Evolutionary conservation across 176 grass and related monocot genomes (phyloP).

Genomic region (Luzula sylvatica): DNA sequence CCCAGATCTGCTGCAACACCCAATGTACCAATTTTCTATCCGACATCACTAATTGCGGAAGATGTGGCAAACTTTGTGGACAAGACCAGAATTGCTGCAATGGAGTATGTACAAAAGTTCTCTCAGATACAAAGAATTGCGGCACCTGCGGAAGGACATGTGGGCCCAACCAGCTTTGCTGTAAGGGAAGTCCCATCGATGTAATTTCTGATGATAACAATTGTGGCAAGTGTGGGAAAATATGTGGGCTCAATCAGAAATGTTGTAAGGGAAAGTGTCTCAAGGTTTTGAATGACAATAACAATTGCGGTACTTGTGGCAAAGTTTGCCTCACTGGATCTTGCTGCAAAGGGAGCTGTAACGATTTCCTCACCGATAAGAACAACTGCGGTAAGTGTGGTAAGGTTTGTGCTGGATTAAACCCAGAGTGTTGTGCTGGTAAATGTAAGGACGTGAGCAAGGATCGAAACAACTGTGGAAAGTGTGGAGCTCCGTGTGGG

Average conservation of each 20-base stretch:
- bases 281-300: not conserved
- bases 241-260: not conserved
- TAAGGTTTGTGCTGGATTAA: not conserved
- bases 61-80: conserved; percentile 1
- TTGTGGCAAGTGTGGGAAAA: conserved; percentile 9
- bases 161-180: not conserved
- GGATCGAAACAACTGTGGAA: not conserved
- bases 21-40: not conserved
- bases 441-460: not conserved
- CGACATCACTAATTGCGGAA: conserved; percentile 6
- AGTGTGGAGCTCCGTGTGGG: not conserved
- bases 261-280: conserved; percentile 10
- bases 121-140: not conserved
- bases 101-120: not conserved
- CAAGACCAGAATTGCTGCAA: not conserved
- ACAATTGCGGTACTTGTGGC: conserved; percentile 4
- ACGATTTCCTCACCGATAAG: not conserved
- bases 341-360: conserved; percentile 5
- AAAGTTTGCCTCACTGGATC: not conserved
- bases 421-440: not conserved
- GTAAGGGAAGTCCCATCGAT: not conserved
- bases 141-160: conserved; percentile 1
- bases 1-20: not conserved
- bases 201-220: conserved; percentile 2
- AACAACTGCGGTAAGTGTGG: conserved; percentile 11